Percentiles rank a stretch among this genome's conserved stretches.
Evolutionary conservation across 768 basidiomycete species (phyloP).

Genomic region (Podaxis sp.): DNA sequence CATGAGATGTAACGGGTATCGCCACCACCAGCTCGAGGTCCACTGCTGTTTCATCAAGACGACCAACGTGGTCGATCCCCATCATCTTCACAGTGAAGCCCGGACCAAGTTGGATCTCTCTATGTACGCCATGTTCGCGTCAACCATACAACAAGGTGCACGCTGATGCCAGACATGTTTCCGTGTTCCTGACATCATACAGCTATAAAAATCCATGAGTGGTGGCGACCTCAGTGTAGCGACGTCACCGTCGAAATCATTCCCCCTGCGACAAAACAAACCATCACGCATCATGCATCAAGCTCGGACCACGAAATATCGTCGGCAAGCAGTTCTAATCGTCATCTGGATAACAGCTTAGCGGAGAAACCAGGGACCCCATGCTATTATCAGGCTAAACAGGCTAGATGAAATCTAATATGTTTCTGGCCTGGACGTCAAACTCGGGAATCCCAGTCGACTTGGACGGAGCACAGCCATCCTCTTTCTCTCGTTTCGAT

Average conservation of each 20-base stretch:
- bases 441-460: not conserved
- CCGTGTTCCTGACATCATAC: not conserved
- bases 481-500: constrained; percentile 1
- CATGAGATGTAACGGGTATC: not conserved
- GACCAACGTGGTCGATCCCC: not conserved
- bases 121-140: not conserved
- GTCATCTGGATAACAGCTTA: too few relatives aligned
- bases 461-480: not conserved
- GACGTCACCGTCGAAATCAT: not conserved
- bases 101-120: not conserved
- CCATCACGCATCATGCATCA: not conserved
- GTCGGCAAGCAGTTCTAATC: too few relatives aligned
- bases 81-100: not conserved
- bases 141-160: not conserved
- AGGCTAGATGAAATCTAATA: not conserved
- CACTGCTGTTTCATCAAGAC: not conserved
- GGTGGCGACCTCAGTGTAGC: not conserved
- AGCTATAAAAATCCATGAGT: too few relatives aligned
- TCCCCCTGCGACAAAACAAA: not conserved
- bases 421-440: not conserved
- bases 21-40: not conserved
- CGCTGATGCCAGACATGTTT: not conserved
- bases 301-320: not conserved
- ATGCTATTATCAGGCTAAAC: not conserved
- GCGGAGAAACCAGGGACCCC: not conserved